Evolutionary conservation across 2,329 filamentous ascomycete species (phyloP).

Genomic region (Xylariaceae sp.): DNA sequence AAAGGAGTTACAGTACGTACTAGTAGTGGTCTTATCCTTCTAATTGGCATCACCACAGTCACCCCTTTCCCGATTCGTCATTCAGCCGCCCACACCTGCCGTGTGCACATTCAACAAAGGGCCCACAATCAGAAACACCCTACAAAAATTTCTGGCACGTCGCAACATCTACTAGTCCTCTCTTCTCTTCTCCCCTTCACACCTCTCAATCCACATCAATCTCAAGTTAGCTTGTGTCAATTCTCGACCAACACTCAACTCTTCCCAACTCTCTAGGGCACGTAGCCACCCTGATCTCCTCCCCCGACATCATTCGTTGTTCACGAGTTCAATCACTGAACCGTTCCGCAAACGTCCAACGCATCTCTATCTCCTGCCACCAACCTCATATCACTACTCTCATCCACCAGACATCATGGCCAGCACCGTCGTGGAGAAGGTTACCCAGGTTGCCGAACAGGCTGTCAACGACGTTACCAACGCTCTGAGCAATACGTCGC

Average conservation of each 20-base stretch:
- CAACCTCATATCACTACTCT: slow-evolving; percentile 39
- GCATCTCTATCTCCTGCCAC: slow-evolving; percentile 29
- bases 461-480: slow-evolving; percentile 79
- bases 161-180: slow-evolving; percentile 38
- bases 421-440: slow-evolving; percentile 75
- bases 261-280: slow-evolving; percentile 74
- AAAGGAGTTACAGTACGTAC: slow-evolving; percentile 13
- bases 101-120: slow-evolving; percentile 32
- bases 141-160: slow-evolving; percentile 45
- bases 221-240: slow-evolving; percentile 45
- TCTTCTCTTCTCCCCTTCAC: slow-evolving; percentile 42
- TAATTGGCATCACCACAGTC: slow-evolving; percentile 32
- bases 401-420: slow-evolving; percentile 74
- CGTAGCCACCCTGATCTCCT: slow-evolving; percentile 79
- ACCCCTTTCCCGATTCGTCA: slow-evolving; percentile 27
- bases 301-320: slow-evolving; percentile 64
- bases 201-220: slow-evolving; percentile 51
- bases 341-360: slow-evolving; percentile 44
- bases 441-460: slow-evolving; percentile 62
- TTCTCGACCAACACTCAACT: slow-evolving; percentile 45
- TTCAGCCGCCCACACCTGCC: slow-evolving; percentile 33
- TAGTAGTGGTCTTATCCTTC: slow-evolving; percentile 10
- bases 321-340: slow-evolving; percentile 70
- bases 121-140: slow-evolving; percentile 42
- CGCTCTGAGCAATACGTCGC: slow-evolving; percentile 74